phyloP scores from a whole-genome alignment of 768 basidiomycete genomes.

The Flagelloscypha sp. region DNA sequence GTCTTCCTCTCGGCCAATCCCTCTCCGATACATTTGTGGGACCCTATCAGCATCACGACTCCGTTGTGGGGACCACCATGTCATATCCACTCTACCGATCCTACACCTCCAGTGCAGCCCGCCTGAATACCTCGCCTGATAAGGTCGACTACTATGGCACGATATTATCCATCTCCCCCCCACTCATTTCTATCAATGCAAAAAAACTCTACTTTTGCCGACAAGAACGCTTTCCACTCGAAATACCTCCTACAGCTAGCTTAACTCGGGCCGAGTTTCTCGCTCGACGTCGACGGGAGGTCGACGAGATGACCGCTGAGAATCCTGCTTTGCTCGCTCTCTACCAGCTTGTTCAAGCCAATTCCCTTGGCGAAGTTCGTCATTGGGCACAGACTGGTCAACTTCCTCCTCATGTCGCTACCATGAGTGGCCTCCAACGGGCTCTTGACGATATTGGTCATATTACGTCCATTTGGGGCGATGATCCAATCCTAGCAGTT shows the following conservation, averaged over 20 bases:
- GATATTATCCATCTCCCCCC: slow-evolving; percentile 22
- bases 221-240: slow-evolving; percentile 39
- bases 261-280: slow-evolving; percentile 21
- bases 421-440: too few relatives aligned
- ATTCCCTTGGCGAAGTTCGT: too few relatives aligned
- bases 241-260: slow-evolving; percentile 31
- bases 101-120: slow-evolving; percentile 30
- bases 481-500: too few relatives aligned
- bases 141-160: slow-evolving; percentile 20
- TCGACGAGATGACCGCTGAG: too few relatives aligned
- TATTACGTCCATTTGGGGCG: too few relatives aligned
- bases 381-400: too few relatives aligned
- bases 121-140: slow-evolving; percentile 6
- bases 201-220: slow-evolving; percentile 57
- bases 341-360: too few relatives aligned
- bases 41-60: slow-evolving; percentile 19
- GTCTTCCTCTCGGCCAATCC: slow-evolving; percentile 36
- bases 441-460: too few relatives aligned
- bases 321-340: too few relatives aligned
- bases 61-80: slow-evolving; percentile 13
- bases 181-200: slow-evolving; percentile 49
- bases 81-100: slow-evolving; percentile 41
- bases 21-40: slow-evolving; percentile 6
- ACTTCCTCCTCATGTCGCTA: too few relatives aligned
- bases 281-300: too few relatives aligned